These are phyloP conservation scores for Barnettozyma populi DNA, from an alignment of 805 yeast species.

Conservation along the genomic window DNA sequence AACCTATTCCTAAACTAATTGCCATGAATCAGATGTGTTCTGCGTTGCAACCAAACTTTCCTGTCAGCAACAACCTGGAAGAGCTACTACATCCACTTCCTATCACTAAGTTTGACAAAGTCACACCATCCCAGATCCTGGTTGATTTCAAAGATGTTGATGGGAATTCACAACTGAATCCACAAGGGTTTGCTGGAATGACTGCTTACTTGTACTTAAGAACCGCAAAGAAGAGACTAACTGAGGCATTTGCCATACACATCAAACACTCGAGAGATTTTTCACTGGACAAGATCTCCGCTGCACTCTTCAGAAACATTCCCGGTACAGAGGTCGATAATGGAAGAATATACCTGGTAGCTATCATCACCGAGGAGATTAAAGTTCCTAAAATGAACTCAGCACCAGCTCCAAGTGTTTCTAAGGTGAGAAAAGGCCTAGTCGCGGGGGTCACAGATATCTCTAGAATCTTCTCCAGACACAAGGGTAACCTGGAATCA, in stretches of 20 bases:
- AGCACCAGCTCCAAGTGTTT: slow-evolving; percentile 26
- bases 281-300: slow-evolving; percentile 62
- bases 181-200: slow-evolving; percentile 65
- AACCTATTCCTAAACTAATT: slow-evolving; percentile 48
- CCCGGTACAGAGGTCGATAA: slow-evolving; percentile 61
- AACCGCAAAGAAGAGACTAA: slow-evolving; percentile 54
- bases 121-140: slow-evolving; percentile 53
- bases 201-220: slow-evolving; percentile 69
- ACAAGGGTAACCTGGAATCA: slow-evolving; percentile 51
- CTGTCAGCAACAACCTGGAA: slow-evolving; percentile 35
- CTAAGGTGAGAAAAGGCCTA: slow-evolving; percentile 54
- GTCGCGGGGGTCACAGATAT: slow-evolving; percentile 89
- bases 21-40: slow-evolving; percentile 64
- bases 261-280: slow-evolving; percentile 53
- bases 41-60: slow-evolving; percentile 71
- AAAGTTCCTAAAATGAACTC: slow-evolving; percentile 34
- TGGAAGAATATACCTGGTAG: slow-evolving; percentile 69
- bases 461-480: slow-evolving; percentile 66
- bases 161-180: slow-evolving; percentile 52
- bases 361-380: slow-evolving; percentile 66
- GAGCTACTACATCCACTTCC: slow-evolving; percentile 39
- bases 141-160: slow-evolving; percentile 74
- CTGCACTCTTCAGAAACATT: slow-evolving; percentile 73
- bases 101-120: slow-evolving; percentile 41
- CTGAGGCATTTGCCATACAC: slow-evolving; percentile 75